These are phyloP conservation scores for Aureobasidium subglaciale DNA, from an alignment of 2,329 filamentous ascomycete genomes.

Conservation along the genomic window DNA sequence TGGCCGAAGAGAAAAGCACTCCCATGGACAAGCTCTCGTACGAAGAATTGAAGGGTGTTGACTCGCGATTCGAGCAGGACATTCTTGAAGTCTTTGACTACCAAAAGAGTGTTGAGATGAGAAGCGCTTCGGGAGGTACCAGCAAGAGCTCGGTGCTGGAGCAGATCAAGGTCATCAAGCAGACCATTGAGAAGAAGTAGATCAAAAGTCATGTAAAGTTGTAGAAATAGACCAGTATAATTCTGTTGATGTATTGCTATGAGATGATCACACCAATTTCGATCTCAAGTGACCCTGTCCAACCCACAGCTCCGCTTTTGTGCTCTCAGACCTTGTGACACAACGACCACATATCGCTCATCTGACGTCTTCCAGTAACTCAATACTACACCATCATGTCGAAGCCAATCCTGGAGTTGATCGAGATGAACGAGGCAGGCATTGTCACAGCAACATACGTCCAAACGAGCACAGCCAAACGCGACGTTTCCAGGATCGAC, in stretches of 20 bases:
- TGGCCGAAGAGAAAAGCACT: constrained; percentile 42
- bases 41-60: constrained; percentile 61
- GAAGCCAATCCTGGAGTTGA: constrained; percentile 18
- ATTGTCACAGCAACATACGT: constrained; percentile 44
- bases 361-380: background rate
- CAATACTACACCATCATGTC: background rate
- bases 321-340: background rate
- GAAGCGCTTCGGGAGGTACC: constrained; percentile 69
- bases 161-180: constrained; percentile 52
- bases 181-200: constrained; percentile 28
- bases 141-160: constrained; percentile 61
- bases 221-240: background rate
- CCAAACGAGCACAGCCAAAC: constrained; percentile 29
- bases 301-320: background rate
- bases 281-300: background rate
- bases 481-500: constrained; percentile 17
- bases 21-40: constrained; percentile 64
- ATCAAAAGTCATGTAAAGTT: background rate
- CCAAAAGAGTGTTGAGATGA: constrained; percentile 73
- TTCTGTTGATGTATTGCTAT: background rate
- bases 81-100: constrained; percentile 69
- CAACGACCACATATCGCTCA: background rate
- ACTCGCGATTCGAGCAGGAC: constrained; percentile 63
- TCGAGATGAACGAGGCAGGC: constrained; percentile 45
- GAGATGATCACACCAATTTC: background rate